These are phyloP conservation scores for Eragrostis tef DNA, from an alignment of 202 grass and related monocot species.

Conservation along the genomic window DNA sequence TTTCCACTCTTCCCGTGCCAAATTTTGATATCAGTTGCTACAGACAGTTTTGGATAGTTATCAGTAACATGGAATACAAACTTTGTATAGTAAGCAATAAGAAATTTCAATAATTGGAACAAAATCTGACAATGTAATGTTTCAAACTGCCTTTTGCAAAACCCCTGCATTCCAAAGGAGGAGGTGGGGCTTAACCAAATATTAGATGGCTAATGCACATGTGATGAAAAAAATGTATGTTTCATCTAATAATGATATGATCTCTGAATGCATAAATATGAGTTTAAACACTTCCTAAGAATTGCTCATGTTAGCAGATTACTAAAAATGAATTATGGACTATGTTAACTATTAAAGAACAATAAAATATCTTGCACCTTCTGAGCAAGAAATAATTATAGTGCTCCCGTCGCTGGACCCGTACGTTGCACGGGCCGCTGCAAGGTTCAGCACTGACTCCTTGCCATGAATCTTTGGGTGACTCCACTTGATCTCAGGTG, in stretches of 20 bases:
- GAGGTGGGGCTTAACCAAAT: not conserved
- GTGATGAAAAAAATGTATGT: not conserved
- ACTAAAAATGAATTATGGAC: not conserved
- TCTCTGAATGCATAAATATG: not conserved
- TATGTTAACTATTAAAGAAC: not conserved
- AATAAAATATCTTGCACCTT: constrained; percentile 53
- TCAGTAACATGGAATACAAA: constrained; percentile 21
- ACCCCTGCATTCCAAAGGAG: not conserved
- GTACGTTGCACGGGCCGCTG: constrained; percentile 68
- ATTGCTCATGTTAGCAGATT: not conserved
- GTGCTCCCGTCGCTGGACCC: constrained; percentile 88
- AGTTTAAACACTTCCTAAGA: constrained; percentile 1
- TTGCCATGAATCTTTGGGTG: constrained; percentile 81
- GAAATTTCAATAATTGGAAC: not conserved
- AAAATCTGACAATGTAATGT: constrained; percentile 16
- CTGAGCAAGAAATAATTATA: constrained; percentile 87
- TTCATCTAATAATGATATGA: not conserved
- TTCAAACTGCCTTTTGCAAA: not conserved
- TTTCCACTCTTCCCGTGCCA: constrained; percentile 97
- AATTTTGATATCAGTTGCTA: constrained; percentile 92
- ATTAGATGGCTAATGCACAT: not conserved
- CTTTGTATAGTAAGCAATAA: not conserved
- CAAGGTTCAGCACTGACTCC: constrained; percentile 81
- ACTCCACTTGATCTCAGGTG: constrained; percentile 90
- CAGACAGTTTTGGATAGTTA: constrained; percentile 37